phyloP scores from a whole-genome alignment of 176 grass and related monocot genomes.

The Carex littledalei region DNA sequence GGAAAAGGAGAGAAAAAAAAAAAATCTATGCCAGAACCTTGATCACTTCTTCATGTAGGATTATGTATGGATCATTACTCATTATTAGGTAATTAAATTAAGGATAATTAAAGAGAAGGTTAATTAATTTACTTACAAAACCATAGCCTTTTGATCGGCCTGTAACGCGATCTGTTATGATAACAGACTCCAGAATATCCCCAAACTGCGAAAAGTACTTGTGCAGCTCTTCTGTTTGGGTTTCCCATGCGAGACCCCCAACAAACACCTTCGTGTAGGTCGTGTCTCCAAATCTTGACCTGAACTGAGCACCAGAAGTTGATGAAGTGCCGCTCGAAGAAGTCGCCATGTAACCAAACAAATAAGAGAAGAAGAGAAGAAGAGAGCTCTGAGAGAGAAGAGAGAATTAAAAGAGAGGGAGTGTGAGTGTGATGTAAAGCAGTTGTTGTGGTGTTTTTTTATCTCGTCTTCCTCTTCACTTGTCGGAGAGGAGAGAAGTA shows the following conservation, averaged over 20 bases:
- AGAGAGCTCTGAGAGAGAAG: neutral
- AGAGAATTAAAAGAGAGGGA: neutral
- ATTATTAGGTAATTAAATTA: neutral
- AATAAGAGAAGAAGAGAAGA: neutral
- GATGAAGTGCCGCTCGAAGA: constrained; percentile 13
- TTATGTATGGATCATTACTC: neutral
- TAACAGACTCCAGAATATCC: constrained; percentile 91
- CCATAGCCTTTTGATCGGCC: constrained; percentile 94
- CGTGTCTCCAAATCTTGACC: constrained; percentile 87
- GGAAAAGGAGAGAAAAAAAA: neutral
- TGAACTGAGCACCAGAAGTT: constrained; percentile 20
- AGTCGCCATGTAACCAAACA: neutral
- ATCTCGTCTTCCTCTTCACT: neutral
- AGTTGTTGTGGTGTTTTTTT: neutral
- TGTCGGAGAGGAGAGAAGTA: neutral
- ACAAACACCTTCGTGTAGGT: constrained; percentile 96
- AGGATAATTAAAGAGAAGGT: neutral
- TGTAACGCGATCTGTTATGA: constrained; percentile 76
- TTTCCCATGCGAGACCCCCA: constrained; percentile 92
- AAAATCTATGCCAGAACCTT: neutral
- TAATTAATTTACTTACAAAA: constrained; percentile 77
- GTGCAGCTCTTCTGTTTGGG: constrained; percentile 57
- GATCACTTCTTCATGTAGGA: neutral
- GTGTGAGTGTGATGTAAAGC: neutral
- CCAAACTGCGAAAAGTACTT: constrained; percentile 72